Conservation (phyloP, 2,329 filamentous ascomycete species). For the Iodosphaeria phyllophila region DNA sequence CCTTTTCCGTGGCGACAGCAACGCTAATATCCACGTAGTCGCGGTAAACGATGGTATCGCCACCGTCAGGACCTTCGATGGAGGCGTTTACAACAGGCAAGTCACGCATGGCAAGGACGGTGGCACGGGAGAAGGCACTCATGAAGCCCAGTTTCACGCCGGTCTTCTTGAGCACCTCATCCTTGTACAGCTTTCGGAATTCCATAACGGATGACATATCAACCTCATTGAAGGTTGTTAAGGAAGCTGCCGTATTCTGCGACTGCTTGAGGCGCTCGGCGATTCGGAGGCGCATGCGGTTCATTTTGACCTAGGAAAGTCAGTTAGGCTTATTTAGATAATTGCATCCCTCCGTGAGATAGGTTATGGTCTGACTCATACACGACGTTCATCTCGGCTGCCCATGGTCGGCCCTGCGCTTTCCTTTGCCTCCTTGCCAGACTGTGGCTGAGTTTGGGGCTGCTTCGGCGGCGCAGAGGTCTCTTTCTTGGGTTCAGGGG, state of each 20-base stretch:
- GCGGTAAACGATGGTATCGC: conserved; percentile 94
- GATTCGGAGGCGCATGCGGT: conserved; percentile 95
- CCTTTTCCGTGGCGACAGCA: conserved; percentile 93
- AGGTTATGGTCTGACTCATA: conserved; percentile 25
- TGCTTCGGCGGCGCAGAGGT: conserved; percentile 14
- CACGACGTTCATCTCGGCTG: conserved; percentile 71
- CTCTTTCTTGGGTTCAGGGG: conserved; percentile 21
- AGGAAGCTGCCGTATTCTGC: conserved; percentile 90
- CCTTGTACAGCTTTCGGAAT: conserved; percentile 93
- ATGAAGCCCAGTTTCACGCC: conserved; percentile 99
- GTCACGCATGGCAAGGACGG: conserved; percentile 81
- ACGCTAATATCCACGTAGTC: conserved; percentile 98
- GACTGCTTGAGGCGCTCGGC: conserved; percentile 97
- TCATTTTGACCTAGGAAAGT: conserved; percentile 77
- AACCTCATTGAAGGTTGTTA: conserved; percentile 98
- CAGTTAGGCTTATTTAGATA: neutral
- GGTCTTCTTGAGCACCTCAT: conserved; percentile 86
- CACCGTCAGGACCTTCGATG: conserved; percentile 86
- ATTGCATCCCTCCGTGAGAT: neutral
- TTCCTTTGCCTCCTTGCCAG: conserved; percentile 19
- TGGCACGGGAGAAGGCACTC: conserved; percentile 88
- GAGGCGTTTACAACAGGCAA: conserved; percentile 91
- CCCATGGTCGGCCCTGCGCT: conserved; percentile 32
- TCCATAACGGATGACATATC: conserved; percentile 98
- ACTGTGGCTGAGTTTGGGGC: conserved; percentile 19